Conservation (phyloP, 805 yeast genomes). For the Nakazawaea ishiwadae region DNA sequence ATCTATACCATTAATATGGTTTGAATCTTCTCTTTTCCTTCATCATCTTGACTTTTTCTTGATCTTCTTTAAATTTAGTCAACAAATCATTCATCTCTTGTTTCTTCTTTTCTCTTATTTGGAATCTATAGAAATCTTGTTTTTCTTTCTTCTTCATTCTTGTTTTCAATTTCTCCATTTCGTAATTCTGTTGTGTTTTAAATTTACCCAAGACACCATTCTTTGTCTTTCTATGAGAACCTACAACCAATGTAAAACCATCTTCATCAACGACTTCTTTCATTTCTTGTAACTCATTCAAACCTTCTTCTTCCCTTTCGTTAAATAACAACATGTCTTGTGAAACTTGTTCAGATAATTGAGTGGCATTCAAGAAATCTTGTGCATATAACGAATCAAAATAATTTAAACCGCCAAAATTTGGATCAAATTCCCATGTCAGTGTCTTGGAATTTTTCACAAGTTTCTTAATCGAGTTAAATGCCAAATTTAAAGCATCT, state of each 20-base stretch:
- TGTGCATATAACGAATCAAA: conserved; percentile 7
- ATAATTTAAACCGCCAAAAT: conserved; percentile 8
- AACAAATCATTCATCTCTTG: conserved; percentile 85
- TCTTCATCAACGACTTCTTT: conserved; percentile 79
- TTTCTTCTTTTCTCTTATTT: conserved; percentile 89
- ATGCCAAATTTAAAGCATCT: conserved; percentile 58
- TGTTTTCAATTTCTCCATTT: conserved; percentile 31
- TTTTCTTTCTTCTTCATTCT: conserved; percentile 72
- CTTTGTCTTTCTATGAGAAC: conserved; percentile 78
- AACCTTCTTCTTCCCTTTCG: conserved; percentile 58
- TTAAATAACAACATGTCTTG: conserved; percentile 64
- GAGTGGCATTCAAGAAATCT: conserved; percentile 38
- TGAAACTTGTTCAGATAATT: conserved; percentile 52
- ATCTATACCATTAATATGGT: conserved; percentile 53
- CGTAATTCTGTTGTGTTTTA: conserved; percentile 20
- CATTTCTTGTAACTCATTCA: conserved; percentile 49
- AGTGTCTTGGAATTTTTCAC: conserved; percentile 16
- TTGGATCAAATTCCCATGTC: conserved; percentile 29
- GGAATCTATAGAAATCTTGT: conserved; percentile 92
- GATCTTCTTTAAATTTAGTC: conserved; percentile 83
- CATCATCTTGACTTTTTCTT: conserved; percentile 74
- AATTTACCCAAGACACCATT: conserved; percentile 59
- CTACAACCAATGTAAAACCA: conserved; percentile 89
- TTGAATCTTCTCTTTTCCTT: conserved; percentile 78
- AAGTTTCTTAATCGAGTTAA: conserved; percentile 54